These are phyloP conservation scores for Aspergillus puulaauensis DNA, from an alignment of 2,329 filamentous ascomycete genomes.

Conservation along the genomic window DNA sequence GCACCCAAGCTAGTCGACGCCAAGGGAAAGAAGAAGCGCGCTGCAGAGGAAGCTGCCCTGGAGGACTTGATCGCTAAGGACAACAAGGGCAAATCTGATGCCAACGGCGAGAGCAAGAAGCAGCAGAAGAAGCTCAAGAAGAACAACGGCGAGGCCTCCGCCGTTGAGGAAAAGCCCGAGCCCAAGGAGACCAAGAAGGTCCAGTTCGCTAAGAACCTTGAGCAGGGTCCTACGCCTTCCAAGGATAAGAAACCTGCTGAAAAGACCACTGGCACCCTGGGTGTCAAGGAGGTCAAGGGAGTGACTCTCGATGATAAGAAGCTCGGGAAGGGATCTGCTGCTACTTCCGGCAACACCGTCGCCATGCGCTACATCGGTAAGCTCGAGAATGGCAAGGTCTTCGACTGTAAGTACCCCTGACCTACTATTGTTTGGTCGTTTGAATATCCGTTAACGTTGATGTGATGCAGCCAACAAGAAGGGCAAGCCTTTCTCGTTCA, in stretches of 20 bases:
- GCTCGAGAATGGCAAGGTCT: slow-evolving; percentile 89
- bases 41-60: slow-evolving; percentile 68
- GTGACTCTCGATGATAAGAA: slow-evolving; percentile 97
- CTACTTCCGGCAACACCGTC: slow-evolving; percentile 87
- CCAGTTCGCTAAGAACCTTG: slow-evolving; percentile 97
- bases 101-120: slow-evolving; percentile 82
- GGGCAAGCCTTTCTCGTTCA: slow-evolving; percentile 95
- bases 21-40: slow-evolving; percentile 87
- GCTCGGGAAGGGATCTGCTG: slow-evolving; percentile 75
- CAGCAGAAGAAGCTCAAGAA: slow-evolving; percentile 98
- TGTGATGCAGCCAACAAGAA: slow-evolving; percentile 82
- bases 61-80: slow-evolving; percentile 84
- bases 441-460: slow-evolving; percentile 4
- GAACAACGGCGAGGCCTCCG: slow-evolving; percentile 87
- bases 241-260: slow-evolving; percentile 43
- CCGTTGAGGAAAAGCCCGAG: slow-evolving; percentile 45
- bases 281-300: slow-evolving; percentile 78
- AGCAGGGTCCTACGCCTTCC: slow-evolving; percentile 87
- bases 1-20: slow-evolving; percentile 51
- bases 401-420: slow-evolving; percentile 68
- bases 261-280: slow-evolving; percentile 59
- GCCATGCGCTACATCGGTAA: slow-evolving; percentile 99
- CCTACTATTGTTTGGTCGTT: neutral
- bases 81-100: slow-evolving; percentile 51
- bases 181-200: slow-evolving; percentile 85